Percentiles rank a stretch among this genome's conserved stretches.
These are phyloP conservation scores for Eucalyptus pumila DNA, from an alignment of 345 rosid genomes.

Conservation along the genomic window DNA sequence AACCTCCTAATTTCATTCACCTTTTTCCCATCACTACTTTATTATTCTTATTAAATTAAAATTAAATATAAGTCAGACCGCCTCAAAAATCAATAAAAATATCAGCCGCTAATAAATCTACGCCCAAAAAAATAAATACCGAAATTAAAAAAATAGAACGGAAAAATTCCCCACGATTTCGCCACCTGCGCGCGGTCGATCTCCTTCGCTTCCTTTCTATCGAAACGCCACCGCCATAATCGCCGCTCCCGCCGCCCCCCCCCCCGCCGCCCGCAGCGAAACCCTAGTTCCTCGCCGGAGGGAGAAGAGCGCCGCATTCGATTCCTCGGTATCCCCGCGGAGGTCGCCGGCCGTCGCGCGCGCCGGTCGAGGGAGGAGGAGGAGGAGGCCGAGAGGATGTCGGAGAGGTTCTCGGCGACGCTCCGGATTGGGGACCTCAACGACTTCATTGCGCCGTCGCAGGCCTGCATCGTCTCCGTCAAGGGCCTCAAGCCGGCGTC, in stretches of 20 bases:
- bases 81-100: neutral
- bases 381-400: constrained; percentile 19
- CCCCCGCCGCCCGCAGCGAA: neutral
- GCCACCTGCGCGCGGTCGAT: neutral
- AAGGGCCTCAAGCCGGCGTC: constrained; percentile 36
- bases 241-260: neutral
- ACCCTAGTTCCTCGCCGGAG: neutral
- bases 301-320: neutral
- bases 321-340: neutral
- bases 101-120: neutral
- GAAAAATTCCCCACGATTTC: neutral
- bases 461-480: constrained; percentile 68
- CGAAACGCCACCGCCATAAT: neutral
- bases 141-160: neutral
- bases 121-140: neutral
- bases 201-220: neutral
- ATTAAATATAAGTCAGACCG: neutral
- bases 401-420: constrained; percentile 82
- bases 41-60: neutral
- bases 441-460: constrained; percentile 92
- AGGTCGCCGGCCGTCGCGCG: neutral
- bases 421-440: constrained; percentile 87
- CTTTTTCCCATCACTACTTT: neutral
- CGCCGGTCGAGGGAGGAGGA: neutral
- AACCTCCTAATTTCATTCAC: neutral